Base-by-base conservation (phyloP, 2,329 filamentous ascomycete species). In the Aspergillus clavatus region DNA sequence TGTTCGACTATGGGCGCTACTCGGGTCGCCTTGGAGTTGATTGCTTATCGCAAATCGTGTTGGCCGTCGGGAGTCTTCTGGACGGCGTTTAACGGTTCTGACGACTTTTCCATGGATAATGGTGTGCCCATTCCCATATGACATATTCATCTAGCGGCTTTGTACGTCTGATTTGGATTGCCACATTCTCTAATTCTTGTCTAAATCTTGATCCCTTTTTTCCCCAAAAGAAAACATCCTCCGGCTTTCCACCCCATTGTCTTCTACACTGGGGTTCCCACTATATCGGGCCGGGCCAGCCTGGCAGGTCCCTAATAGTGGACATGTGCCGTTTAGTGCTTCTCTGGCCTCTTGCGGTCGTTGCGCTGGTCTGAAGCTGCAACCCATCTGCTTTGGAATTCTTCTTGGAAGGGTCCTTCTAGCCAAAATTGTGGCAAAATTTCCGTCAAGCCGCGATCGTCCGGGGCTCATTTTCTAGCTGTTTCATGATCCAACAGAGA, bases 61-160 rank as follows among this genome's bases (percentile, higher is more conserved):
- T 58, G 63, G 54, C 55, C 54, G 51, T 52, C n/a, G 56, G 56
- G 60, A 52, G 59, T 60, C 50, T 57, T 56, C 56, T 61, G 59
- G 63, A 60, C 52, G 65, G 65, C 65, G 65, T 67, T 66, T 49
- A 54, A 58, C 56, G 65, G 63, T 63, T 66, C 53, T 64, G 58
- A 65, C 58, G 58, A 57, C 57, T 65, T 58, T 55, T 55, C 50
- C 52, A 53, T 48, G 54, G 57, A 65, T 61, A 57, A 63, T 60
- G 58, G 58, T 55, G 55, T 60, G 57, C 58, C 52, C 55, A 60
- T 60, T 61, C 58, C 56, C 55, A 58, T 64, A 58, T 67, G 52
- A 60, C 57, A 62, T 60, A 53, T 57, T 59, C 60, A 65, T 67
- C 56, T 63, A 66, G 57, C 62, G 60, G 63, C 55, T 59, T 60